These are phyloP conservation scores for Pelargonium cotyledonis DNA, from an alignment of 441 rosid genomes.

Conservation along the genomic window DNA sequence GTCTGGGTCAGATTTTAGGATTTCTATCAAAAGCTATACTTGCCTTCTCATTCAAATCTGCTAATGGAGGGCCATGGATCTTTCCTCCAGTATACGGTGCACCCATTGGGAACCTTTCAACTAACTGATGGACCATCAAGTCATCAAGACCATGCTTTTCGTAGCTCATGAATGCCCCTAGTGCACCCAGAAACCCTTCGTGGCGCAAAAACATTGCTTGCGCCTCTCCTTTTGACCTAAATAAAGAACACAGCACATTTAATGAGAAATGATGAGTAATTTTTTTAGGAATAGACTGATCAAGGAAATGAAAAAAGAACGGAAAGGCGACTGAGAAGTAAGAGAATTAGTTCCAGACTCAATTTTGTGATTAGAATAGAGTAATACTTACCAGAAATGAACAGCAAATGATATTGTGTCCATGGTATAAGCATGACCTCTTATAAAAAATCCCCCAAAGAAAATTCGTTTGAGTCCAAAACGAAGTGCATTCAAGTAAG, in stretches of 20 bases:
- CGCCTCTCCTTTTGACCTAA: slow-evolving; percentile 90
- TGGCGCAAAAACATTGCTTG: slow-evolving; percentile 98
- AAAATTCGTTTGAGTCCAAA: slow-evolving; percentile 28
- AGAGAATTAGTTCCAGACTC: not conserved
- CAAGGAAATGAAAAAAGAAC: too few species aligned
- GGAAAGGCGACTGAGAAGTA: not conserved
- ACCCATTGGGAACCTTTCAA: slow-evolving; percentile 99
- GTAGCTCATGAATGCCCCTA: slow-evolving; percentile 99
- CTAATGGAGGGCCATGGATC: slow-evolving; percentile 90
- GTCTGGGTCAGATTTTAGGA: slow-evolving; percentile 9
- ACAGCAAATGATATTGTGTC: slow-evolving; percentile 96
- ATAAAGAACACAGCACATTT: slow-evolving; percentile 20
- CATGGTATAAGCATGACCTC: slow-evolving; percentile 93
- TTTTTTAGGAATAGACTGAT: not conserved
- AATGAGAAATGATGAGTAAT: not conserved
- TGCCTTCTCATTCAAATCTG: slow-evolving; percentile 95
- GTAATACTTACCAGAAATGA: slow-evolving; percentile 61
- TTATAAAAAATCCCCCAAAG: slow-evolving; percentile 81
- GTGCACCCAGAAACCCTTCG: slow-evolving; percentile 97
- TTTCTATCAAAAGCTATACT: slow-evolving; percentile 22
- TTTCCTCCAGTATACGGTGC: slow-evolving; percentile 96
- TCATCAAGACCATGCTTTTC: slow-evolving; percentile 95
- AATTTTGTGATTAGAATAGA: not conserved
- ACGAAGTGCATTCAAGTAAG: slow-evolving; percentile 30
- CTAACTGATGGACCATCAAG: slow-evolving; percentile 91